A percentile compares a stretch with the other conserved stretches of the same genome.
Conservation (phyloP, 192 early-diverging fungal species). For the Backusella morwellensis region DNA sequence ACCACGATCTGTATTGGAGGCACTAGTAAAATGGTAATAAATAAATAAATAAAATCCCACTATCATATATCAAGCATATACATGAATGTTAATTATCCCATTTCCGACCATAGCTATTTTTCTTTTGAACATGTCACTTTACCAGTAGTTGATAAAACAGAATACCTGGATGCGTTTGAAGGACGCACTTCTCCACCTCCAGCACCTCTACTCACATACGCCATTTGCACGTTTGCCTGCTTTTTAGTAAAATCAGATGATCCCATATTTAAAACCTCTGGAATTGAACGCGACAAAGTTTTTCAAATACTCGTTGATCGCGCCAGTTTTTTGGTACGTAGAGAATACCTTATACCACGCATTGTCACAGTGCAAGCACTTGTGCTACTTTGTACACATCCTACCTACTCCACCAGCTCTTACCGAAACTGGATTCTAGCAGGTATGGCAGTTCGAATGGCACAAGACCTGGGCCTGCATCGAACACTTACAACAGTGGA, state of each 20-base stretch:
- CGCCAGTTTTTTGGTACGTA: conserved; percentile 37
- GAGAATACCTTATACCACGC: conserved; percentile 54
- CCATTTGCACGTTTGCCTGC: conserved; percentile 23
- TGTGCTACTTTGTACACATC: conserved; percentile 60
- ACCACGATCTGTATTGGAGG: conserved; percentile 5
- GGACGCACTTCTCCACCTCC: neutral
- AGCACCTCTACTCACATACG: conserved; percentile 19
- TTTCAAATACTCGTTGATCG: conserved; percentile 15
- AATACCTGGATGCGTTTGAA: conserved; percentile 20
- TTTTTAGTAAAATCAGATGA: conserved; percentile 8
- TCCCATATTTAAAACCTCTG: conserved; percentile 11
- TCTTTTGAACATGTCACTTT: conserved; percentile 9
- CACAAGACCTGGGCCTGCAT: conserved; percentile 79
- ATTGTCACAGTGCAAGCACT: conserved; percentile 60
- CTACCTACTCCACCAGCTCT: conserved; percentile 10
- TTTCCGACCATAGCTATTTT: conserved; percentile 18
- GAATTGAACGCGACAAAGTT: neutral
- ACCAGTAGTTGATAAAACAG: conserved; percentile 21
- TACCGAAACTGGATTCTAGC: conserved; percentile 30
- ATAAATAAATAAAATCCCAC: neutral
- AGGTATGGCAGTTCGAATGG: conserved; percentile 67
- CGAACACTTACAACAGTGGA: conserved; percentile 52
- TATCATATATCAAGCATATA: neutral
- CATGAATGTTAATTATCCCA: neutral
- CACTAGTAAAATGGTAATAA: conserved; percentile 15